phyloP scores from a whole-genome alignment of 1,284 basidiomycete genomes.

The Ustilago bromivora region DNA sequence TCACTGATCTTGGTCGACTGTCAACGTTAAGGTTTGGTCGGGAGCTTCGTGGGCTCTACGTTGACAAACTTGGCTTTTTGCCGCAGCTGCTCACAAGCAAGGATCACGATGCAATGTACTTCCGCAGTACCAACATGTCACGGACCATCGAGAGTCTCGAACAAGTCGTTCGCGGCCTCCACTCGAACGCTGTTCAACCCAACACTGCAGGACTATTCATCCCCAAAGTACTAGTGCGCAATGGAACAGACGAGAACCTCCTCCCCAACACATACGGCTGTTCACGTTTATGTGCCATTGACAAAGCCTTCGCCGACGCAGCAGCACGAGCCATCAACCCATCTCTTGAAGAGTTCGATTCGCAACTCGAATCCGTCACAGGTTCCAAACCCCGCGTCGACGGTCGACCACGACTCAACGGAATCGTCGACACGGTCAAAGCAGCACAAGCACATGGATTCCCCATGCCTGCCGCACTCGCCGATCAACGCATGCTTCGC shows the following conservation, averaged over 20 bases:
- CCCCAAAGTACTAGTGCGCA: conserved; percentile 53
- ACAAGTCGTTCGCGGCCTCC: conserved; percentile 77
- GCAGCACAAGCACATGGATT: conserved; percentile 78
- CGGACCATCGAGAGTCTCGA: conserved; percentile 82
- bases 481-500: conserved; percentile 29
- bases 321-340: conserved; percentile 76
- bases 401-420: conserved; percentile 80
- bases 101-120: conserved; percentile 55
- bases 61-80: conserved; percentile 75
- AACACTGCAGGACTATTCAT: conserved; percentile 37
- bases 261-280: conserved; percentile 79
- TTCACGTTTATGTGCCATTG: conserved; percentile 73
- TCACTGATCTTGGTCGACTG: conserved; percentile 81
- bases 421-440: conserved; percentile 79
- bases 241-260: conserved; percentile 78
- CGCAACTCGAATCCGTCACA: conserved; percentile 78
- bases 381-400: conserved; percentile 80
- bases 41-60: conserved; percentile 77
- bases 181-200: conserved; percentile 30
- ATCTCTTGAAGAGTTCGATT: conserved; percentile 77
- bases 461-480: conserved; percentile 49
- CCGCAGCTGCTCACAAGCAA: conserved; percentile 43
- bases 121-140: conserved; percentile 78
- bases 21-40: conserved; percentile 78
- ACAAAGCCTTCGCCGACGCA: conserved; percentile 52